phyloP scores from a whole-genome alignment of 106 monocot species.

The Hemerocallis citrina region DNA sequence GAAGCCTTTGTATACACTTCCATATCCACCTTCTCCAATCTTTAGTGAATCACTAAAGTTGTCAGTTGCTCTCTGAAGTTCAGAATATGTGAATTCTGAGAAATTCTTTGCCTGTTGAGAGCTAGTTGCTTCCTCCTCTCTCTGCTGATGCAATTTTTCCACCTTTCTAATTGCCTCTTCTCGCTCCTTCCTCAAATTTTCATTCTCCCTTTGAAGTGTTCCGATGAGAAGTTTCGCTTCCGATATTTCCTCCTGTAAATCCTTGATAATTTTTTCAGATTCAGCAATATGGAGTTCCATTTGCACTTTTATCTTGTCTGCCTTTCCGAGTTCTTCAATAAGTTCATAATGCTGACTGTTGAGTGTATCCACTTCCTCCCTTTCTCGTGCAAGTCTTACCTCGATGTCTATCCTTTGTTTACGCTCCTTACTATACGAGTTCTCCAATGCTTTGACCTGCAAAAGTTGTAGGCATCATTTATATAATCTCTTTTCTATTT shows the following conservation, averaged over 20 bases:
- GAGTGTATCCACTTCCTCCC: slow-evolving; percentile 18
- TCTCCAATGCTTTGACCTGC: slow-evolving; percentile 33
- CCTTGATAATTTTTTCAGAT: slow-evolving; percentile 10
- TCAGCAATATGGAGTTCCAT: slow-evolving; percentile 24
- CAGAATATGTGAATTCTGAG: slow-evolving; percentile 29
- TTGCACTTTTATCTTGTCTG: slow-evolving; percentile 10
- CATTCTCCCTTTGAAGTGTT: slow-evolving; percentile 21
- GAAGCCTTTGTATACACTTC: slow-evolving; percentile 34
- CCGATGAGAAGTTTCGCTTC: slow-evolving; percentile 11
- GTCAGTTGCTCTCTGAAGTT: slow-evolving; percentile 31
- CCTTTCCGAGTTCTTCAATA: slow-evolving; percentile 15
- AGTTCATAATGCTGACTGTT: slow-evolving; percentile 20
- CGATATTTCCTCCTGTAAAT: slow-evolving; percentile 30
- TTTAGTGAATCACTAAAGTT: slow-evolving; percentile 25
- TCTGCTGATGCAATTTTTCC: slow-evolving; percentile 15
- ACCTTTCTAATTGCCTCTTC: slow-evolving; percentile 35
- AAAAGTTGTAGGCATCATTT: neutral
- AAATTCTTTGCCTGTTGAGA: slow-evolving; percentile 10
- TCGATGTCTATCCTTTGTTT: slow-evolving; percentile 33
- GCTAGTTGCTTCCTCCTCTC: neutral
- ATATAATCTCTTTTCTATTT: neutral
- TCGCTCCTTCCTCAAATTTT: slow-evolving; percentile 24
- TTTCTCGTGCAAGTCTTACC: slow-evolving; percentile 19
- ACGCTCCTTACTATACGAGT: slow-evolving; percentile 15
- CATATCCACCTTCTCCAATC: slow-evolving; percentile 46